Evolutionary conservation across 1,284 basidiomycete species (phyloP).

Genomic region (Pterulicium gracile): DNA sequence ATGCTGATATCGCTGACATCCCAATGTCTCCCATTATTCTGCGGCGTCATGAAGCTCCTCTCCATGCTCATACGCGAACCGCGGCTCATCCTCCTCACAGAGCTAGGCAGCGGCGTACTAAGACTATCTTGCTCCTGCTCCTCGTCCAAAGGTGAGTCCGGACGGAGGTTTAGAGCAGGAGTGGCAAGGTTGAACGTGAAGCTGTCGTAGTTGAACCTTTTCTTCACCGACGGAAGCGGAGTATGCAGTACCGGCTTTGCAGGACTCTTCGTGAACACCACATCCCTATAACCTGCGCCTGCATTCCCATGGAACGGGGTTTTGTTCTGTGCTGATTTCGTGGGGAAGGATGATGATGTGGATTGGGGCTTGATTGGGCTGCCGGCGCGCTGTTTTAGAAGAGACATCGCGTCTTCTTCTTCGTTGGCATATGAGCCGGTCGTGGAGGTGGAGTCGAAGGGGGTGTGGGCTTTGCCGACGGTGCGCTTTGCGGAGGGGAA

Average conservation of each 20-base stretch:
- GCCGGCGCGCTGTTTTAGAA: background rate
- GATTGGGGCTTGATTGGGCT: background rate
- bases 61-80: conserved; percentile 26
- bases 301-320: background rate
- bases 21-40: conserved; percentile 60
- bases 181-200: background rate
- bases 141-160: conserved; percentile 9
- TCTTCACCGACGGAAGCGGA: background rate
- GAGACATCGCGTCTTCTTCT: background rate
- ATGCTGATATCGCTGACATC: conserved; percentile 58
- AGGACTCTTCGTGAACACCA: too few relatives aligned
- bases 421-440: background rate
- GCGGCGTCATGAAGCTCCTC: conserved; percentile 52
- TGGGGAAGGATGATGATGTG: background rate
- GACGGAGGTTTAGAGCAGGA: conserved; percentile 8
- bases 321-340: background rate
- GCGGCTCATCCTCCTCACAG: conserved; percentile 45
- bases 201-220: background rate
- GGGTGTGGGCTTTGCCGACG: background rate
- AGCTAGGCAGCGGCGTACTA: conserved; percentile 45
- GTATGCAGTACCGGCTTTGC: background rate
- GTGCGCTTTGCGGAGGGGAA: background rate
- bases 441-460: background rate
- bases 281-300: background rate
- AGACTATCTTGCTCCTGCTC: conserved; percentile 21